These are phyloP conservation scores for Coemansia sp. DNA, from an alignment of 192 early-diverging fungal genomes.

Conservation along the genomic window DNA sequence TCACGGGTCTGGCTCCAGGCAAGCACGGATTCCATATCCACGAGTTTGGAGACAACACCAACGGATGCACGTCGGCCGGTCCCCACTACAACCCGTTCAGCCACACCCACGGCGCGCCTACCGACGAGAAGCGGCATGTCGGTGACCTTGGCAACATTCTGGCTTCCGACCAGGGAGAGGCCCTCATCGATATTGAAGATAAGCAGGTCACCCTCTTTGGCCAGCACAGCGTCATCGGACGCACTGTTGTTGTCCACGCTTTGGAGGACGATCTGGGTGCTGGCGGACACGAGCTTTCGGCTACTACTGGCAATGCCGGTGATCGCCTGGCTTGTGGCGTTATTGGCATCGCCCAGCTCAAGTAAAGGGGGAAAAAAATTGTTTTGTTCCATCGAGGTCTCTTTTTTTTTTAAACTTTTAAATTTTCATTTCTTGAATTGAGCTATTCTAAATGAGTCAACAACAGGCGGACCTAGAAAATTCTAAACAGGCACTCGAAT, in stretches of 20 bases:
- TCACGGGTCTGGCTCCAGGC: slow-evolving; percentile 67
- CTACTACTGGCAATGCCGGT: slow-evolving; percentile 86
- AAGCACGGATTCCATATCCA: slow-evolving; percentile 91
- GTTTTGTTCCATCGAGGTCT: neutral
- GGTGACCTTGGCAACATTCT: slow-evolving; percentile 90
- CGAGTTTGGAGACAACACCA: slow-evolving; percentile 69
- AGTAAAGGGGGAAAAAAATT: slow-evolving; percentile 10
- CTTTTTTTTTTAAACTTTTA: neutral
- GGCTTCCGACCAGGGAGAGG: slow-evolving; percentile 59
- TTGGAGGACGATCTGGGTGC: slow-evolving; percentile 84
- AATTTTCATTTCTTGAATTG: neutral
- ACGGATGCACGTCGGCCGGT: slow-evolving; percentile 84
- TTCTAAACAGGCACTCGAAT: slow-evolving; percentile 10
- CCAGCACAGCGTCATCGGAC: slow-evolving; percentile 73
- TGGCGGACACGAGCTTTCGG: slow-evolving; percentile 70
- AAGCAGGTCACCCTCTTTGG: slow-evolving; percentile 72
- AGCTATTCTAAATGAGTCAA: neutral
- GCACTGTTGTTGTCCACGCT: slow-evolving; percentile 84
- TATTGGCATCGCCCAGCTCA: slow-evolving; percentile 65
- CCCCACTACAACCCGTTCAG: slow-evolving; percentile 83
- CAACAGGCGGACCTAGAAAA: neutral
- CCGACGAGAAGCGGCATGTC: slow-evolving; percentile 68
- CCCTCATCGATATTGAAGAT: slow-evolving; percentile 58
- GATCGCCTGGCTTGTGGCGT: slow-evolving; percentile 87
- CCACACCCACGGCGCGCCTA: slow-evolving; percentile 78